Conservation (phyloP, 345 rosid species). For the Diplotaxis tenuifolia region DNA sequence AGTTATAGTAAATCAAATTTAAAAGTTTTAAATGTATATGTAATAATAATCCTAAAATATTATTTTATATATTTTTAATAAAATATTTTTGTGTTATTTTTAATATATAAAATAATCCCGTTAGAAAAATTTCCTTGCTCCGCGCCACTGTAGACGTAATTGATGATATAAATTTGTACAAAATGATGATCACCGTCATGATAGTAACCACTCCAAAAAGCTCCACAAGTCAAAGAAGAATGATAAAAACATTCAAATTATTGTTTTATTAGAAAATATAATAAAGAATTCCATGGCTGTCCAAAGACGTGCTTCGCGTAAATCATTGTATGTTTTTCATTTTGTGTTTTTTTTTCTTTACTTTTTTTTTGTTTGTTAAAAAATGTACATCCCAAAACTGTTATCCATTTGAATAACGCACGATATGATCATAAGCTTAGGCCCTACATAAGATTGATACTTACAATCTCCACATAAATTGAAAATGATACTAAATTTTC, state of each 20-base stretch:
- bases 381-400: neutral
- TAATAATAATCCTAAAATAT: too few species aligned
- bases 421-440: conserved; percentile 3
- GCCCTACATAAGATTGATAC: too few species aligned
- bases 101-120: too few species aligned
- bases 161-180: neutral
- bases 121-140: too few species aligned
- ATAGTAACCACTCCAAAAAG: neutral
- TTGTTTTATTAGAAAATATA: neutral
- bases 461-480: too few species aligned
- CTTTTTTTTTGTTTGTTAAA: neutral
- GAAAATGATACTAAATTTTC: too few species aligned
- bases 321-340: conserved; percentile 26
- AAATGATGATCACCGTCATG: neutral
- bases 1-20: too few species aligned
- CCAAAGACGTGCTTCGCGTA: conserved; percentile 17
- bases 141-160: neutral
- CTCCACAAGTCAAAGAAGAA: neutral
- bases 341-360: neutral
- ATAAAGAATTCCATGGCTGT: neutral
- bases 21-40: too few species aligned
- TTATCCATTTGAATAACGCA: conserved; percentile 1
- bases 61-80: too few species aligned
- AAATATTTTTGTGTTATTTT: too few species aligned
- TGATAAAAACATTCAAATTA: neutral